These are phyloP conservation scores for Nicotiana knightiana DNA, from an alignment of 257 asterid species.

Conservation along the genomic window DNA sequence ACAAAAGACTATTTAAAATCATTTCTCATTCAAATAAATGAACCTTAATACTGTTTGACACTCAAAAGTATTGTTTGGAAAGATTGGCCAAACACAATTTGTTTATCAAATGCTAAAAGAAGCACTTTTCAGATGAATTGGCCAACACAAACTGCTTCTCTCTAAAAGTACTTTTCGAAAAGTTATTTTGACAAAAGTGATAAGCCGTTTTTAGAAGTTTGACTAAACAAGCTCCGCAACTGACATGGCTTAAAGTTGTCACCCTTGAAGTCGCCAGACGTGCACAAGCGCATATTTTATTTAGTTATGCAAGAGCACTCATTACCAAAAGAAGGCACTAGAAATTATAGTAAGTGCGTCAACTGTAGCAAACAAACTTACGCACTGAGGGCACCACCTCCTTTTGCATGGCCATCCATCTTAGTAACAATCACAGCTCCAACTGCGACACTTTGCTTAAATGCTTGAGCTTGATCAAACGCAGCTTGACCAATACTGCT, in stretches of 20 bases:
- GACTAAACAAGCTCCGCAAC: neutral
- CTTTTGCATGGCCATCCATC: slow-evolving; percentile 99
- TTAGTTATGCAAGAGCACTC: neutral
- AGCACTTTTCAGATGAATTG: no score
- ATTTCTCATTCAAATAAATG: no score
- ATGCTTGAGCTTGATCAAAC: slow-evolving; percentile 97
- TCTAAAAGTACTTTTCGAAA: no score
- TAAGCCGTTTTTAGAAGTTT: no score
- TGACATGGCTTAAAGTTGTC: neutral
- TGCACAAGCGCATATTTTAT: neutral
- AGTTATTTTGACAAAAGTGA: no score
- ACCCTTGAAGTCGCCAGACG: neutral
- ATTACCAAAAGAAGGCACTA: neutral
- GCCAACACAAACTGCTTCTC: no score
- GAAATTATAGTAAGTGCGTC: neutral
- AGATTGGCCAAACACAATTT: no score
- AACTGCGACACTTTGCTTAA: slow-evolving; percentile 94
- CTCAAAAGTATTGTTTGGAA: no score
- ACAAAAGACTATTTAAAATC: no score
- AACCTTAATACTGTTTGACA: no score
- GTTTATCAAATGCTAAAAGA: no score
- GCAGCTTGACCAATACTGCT: slow-evolving; percentile 99
- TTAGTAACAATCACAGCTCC: slow-evolving; percentile 97
- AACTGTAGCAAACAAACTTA: slow-evolving; percentile 35
- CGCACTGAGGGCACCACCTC: slow-evolving; percentile 99